phyloP scores from a whole-genome alignment of 768 basidiomycete genomes.

The Lactarius quietus region DNA sequence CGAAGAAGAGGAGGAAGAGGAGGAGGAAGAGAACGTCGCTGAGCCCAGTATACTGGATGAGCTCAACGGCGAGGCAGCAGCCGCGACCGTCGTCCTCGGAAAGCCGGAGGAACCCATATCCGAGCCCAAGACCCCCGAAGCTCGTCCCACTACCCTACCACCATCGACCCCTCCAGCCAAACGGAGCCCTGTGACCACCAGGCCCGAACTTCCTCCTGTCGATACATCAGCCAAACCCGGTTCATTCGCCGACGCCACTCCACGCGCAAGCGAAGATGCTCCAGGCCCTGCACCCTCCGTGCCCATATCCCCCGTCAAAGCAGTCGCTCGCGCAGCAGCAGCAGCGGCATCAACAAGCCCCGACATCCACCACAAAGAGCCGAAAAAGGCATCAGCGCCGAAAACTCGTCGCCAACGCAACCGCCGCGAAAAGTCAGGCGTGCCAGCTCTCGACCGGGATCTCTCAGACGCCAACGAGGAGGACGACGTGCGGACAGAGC shows the following conservation, averaged over 20 bases:
- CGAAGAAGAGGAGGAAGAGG: conserved; percentile 46
- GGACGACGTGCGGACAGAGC: conserved; percentile 40
- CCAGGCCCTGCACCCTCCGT: not conserved
- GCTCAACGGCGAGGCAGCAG: conserved; percentile 19
- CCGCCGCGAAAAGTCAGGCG: conserved; percentile 79
- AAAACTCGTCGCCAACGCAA: conserved; percentile 32
- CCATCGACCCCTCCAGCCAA: conserved; percentile 19
- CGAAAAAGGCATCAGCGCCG: conserved; percentile 17
- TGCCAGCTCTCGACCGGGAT: conserved; percentile 74
- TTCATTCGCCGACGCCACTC: conserved; percentile 16
- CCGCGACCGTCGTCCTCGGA: conserved; percentile 33
- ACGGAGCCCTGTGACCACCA: conserved; percentile 13
- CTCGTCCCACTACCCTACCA: conserved; percentile 42
- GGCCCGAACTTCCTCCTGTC: conserved; percentile 12
- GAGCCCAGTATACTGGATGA: conserved; percentile 23
- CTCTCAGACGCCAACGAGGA: conserved; percentile 52
- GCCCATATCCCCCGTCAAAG: conserved; percentile 16
- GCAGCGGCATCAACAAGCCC: conserved; percentile 19
- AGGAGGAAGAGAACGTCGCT: conserved; percentile 34
- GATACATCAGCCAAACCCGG: conserved; percentile 15
- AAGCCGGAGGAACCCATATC: conserved; percentile 34
- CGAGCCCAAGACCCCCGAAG: conserved; percentile 78
- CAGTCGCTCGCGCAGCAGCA: conserved; percentile 15
- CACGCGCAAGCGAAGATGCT: conserved; percentile 22
- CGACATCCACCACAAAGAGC: conserved; percentile 22